These are phyloP conservation scores for Hysterangium stoloniferum DNA, from an alignment of 768 basidiomycete species.

Conservation along the genomic window DNA sequence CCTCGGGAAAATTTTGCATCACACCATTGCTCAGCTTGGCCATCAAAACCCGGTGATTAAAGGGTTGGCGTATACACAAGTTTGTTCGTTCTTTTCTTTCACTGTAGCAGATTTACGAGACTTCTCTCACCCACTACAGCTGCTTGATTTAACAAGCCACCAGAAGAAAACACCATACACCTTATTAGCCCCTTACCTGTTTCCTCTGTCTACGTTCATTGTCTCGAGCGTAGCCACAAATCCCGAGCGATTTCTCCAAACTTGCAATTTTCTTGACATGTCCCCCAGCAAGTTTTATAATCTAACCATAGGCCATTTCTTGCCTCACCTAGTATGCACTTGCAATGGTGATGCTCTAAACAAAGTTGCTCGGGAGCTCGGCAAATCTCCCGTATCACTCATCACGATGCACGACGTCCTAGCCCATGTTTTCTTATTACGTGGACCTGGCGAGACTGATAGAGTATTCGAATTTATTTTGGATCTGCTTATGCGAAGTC, in stretches of 20 bases:
- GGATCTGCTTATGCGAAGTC: constrained; percentile 42
- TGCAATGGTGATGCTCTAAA: constrained; percentile 53
- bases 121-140: constrained; percentile 29
- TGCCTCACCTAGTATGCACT: constrained; percentile 62
- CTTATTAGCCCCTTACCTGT: constrained; percentile 62
- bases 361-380: constrained; percentile 48
- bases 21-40: constrained; percentile 60
- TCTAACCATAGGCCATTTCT: constrained; percentile 51
- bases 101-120: not conserved
- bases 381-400: constrained; percentile 42
- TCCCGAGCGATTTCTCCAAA: constrained; percentile 51
- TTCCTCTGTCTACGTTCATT: constrained; percentile 57
- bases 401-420: constrained; percentile 54
- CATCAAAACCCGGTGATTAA: constrained; percentile 61
- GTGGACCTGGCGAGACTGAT: constrained; percentile 45
- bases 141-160: constrained; percentile 47
- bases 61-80: constrained; percentile 63
- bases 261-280: constrained; percentile 60
- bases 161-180: constrained; percentile 57
- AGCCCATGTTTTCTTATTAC: constrained; percentile 57
- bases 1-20: constrained; percentile 50
- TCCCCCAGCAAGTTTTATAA: constrained; percentile 53
- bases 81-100: constrained; percentile 28
- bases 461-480: constrained; percentile 57
- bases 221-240: constrained; percentile 50